Evolutionary conservation across 805 yeast genomes (phyloP), one percentile per base, ranked within the genome.

Genomic region (Myxozyma monticola): DNA sequence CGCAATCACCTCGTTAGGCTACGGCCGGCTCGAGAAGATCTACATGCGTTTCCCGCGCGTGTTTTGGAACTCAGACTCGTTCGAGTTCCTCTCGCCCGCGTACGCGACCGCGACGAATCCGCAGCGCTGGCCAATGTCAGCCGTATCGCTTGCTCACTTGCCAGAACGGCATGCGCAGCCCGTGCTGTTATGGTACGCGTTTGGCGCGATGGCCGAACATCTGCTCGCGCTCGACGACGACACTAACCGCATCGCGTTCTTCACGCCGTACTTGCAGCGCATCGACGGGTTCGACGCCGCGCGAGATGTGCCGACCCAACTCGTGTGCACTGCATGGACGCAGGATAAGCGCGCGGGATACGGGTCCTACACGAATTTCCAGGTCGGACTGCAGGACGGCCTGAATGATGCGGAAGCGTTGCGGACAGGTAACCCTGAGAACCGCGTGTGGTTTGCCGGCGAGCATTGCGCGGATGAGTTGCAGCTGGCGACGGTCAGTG

Each of bases 21-120:
- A 52, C 43, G 68, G 65, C 14, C 45, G 60, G 8, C 54, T 65
- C 20, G 68, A 68, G 42, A 65, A 65, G 57, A 45, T 64, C 22
- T 66, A 65, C 42, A 58, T 65, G 36, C 59, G 51, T 29, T 65
- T 66, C 42, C 60, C 59, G 28, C 50, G 51, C n/a, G 60, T 50
- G 21, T 65, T 65, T 37, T 66, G 69, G 69, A 56, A 58, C n/a
- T 46, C 44, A 30, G 65, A 61, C 30, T 51, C 49, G 18, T 58
- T 59, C 46, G 64, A 63, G 42, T 63, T 65, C 46, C 48, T 39
- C 24, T 17, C 37, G 18, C 56, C 62, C 12, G 35, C 17, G 21
- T 56, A 48, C 37, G 49, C 48, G 29, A 7, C 14, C n/a, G 31
- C 31, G 12, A 33, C 38, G 9, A 47, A 50, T 15, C 38, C 43